Conservation (phyloP, 192 early-diverging fungal species). For the Umbelopsis ramanniana region DNA sequence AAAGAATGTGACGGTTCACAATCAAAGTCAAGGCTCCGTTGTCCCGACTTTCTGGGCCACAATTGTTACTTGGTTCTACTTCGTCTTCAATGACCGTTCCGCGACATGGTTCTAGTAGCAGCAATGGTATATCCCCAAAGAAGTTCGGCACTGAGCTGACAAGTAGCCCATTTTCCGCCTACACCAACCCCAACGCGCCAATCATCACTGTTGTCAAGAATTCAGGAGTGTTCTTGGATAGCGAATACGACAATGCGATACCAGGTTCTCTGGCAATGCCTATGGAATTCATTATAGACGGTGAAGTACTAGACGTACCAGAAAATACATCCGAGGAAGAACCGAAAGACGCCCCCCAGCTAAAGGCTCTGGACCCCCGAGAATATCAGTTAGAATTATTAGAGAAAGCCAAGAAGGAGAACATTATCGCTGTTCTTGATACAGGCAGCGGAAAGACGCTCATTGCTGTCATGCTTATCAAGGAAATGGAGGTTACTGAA, state of each 20-base stretch:
- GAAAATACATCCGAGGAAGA: constrained; percentile 16
- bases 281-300: constrained; percentile 16
- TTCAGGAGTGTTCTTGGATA: neutral
- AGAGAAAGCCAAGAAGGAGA: constrained; percentile 63
- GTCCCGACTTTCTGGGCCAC: too few relatives aligned
- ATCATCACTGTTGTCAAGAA: neutral
- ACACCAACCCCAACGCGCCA: constrained; percentile 10
- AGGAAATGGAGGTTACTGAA: constrained; percentile 63
- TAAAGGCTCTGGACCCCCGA: constrained; percentile 52
- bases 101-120: neutral
- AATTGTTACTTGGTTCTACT: too few relatives aligned
- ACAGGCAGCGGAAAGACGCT: constrained; percentile 96
- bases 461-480: constrained; percentile 84
- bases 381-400: constrained; percentile 85
- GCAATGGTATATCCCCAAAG: neutral
- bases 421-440: constrained; percentile 89
- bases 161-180: constrained; percentile 12
- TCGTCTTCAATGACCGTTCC: neutral
- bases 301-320: constrained; percentile 9
- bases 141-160: neutral
- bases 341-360: neutral
- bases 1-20: too few relatives aligned
- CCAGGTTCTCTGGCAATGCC: neutral
- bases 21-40: too few relatives aligned
- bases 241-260: neutral